Conservation (phyloP, 805 yeast genomes). For the Spathaspora gorwiae region DNA sequence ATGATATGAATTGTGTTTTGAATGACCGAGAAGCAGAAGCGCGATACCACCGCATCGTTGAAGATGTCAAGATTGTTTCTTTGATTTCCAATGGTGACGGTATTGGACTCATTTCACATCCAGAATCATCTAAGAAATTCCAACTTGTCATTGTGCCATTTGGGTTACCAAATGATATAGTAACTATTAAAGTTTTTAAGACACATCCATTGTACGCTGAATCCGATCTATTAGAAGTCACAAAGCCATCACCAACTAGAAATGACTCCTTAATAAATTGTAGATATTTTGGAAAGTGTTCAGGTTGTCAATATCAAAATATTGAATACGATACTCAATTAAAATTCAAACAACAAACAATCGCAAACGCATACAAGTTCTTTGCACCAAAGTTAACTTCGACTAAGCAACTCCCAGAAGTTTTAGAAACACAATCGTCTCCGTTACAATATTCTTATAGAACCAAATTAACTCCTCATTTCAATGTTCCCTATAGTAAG, state of each 20-base stretch:
- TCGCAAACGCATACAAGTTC: slow-evolving; percentile 74
- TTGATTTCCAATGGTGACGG: slow-evolving; percentile 87
- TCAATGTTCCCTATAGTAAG: slow-evolving; percentile 64
- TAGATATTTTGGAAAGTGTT: slow-evolving; percentile 84
- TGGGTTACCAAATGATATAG: slow-evolving; percentile 81
- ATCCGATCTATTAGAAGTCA: slow-evolving; percentile 61
- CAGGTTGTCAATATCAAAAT: slow-evolving; percentile 92
- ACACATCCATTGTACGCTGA: slow-evolving; percentile 73
- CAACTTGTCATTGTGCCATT: slow-evolving; percentile 82
- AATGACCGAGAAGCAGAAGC: slow-evolving; percentile 49
- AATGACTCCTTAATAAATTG: slow-evolving; percentile 65
- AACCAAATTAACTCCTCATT: slow-evolving; percentile 95
- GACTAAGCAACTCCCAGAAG: slow-evolving; percentile 47
- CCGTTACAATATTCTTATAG: slow-evolving; percentile 77
- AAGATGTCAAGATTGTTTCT: slow-evolving; percentile 51
- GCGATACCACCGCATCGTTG: slow-evolving; percentile 55
- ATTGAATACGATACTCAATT: slow-evolving; percentile 71
- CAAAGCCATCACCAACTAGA: slow-evolving; percentile 27
- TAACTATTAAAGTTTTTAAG: slow-evolving; percentile 65
- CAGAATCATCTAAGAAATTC: slow-evolving; percentile 37
- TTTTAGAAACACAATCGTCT: slow-evolving; percentile 65
- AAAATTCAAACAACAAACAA: slow-evolving; percentile 62
- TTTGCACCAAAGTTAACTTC: slow-evolving; percentile 57
- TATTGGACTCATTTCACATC: slow-evolving; percentile 62
- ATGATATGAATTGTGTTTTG: slow-evolving; percentile 62